Evolutionary conservation across 345 rosid species (phyloP), one percentile per base, ranked within the genome.

Genomic region (Diplotaxis tenuifolia): DNA sequence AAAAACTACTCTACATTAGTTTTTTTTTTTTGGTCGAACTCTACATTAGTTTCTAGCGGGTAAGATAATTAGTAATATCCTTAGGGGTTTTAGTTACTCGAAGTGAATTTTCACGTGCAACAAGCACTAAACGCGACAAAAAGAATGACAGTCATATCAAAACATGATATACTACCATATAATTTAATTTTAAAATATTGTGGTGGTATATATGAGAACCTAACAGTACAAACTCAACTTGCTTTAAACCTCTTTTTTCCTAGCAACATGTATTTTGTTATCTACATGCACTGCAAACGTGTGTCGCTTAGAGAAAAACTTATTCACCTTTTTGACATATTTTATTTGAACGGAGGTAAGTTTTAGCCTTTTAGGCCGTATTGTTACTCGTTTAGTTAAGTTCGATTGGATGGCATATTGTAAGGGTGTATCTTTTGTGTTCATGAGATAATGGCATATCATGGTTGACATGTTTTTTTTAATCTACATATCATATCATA

Each of bases 91-190:
- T 53, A 8, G 59, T 42, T 53, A 75, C 27, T 75, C 70, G 38
- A 29, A 75, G 64, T 55, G 63, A 63, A 52, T 29, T 42, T 68
- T 76, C 71, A 70, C 75, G 79, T 76, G 79, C 71, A 76, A 63
- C 64, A 40, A 68, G 27, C 68, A 53, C 40, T 40, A 14, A 62
- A 75, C 65, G 65, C 70, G 70, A 76, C 75, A 76, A 69, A 70
- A 55, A 53, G 75, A 76, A 76, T 70, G 60, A 54, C 6, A 23
- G 70, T 69, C 65, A 54, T 55, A 6, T 54, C 34, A 27, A 68
- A 42, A 50, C 45, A 27, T 55, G 29, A 18, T 47, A 45, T 50
- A 50, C 49, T 18, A 47, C 19, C 16, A 47, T 16, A 47, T 47
- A n/a, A n/a, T 45, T 45, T 8, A 45, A n/a, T 4, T 45, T 45